Conservation (phyloP, 106 monocot species). For the Dioscorea zingiberensis region DNA sequence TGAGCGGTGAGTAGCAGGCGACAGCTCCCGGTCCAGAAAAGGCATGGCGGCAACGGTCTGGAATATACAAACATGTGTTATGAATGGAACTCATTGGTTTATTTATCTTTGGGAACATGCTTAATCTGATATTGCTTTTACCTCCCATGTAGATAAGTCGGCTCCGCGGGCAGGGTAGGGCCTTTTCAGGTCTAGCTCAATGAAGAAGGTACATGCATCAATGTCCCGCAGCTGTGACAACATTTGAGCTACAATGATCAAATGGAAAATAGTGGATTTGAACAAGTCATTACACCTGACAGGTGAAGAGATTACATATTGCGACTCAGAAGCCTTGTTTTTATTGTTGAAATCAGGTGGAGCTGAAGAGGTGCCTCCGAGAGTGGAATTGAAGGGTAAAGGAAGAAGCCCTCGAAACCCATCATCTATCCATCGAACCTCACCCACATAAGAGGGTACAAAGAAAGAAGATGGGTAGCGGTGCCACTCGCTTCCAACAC, state of each 20-base stretch:
- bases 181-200: conserved; percentile 88
- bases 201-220: conserved; percentile 59
- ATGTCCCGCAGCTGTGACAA: conserved; percentile 56
- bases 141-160: conserved; percentile 94
- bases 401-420: conserved; percentile 94
- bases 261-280: conserved; percentile 2
- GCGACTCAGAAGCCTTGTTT: conserved; percentile 74
- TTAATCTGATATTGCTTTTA: conserved; percentile 7
- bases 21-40: conserved; percentile 81
- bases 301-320: conserved; percentile 59
- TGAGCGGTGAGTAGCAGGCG: conserved; percentile 72
- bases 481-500: conserved; percentile 99
- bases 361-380: conserved; percentile 83
- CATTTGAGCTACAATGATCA: neutral
- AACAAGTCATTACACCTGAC: neutral
- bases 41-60: conserved; percentile 84
- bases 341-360: conserved; percentile 93
- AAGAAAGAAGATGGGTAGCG: conserved; percentile 96
- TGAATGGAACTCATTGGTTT: neutral
- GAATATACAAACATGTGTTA: conserved; percentile 5
- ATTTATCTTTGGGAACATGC: too few species aligned
- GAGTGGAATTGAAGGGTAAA: conserved; percentile 82
- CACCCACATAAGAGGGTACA: conserved; percentile 61
- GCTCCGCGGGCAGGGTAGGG: conserved; percentile 66
- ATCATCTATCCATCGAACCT: conserved; percentile 94